phyloP scores from a whole-genome alignment of 805 yeast species.

The Helenozyma rhizophorensis region DNA sequence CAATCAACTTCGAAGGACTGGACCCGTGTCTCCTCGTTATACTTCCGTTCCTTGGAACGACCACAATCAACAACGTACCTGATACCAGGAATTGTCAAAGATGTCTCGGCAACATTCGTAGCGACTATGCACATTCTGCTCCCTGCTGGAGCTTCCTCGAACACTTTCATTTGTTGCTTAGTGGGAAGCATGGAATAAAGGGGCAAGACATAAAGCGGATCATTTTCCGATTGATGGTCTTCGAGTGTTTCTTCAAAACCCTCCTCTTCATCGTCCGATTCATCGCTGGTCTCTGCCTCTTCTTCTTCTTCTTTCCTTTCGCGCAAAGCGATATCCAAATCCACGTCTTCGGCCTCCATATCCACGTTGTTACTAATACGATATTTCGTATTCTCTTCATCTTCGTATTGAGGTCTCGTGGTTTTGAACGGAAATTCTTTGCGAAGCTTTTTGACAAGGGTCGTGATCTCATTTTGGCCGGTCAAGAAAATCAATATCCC shows the following conservation, averaged over 20 bases:
- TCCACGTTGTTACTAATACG: slow-evolving; percentile 59
- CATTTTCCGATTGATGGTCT: slow-evolving; percentile 64
- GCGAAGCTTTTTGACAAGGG: slow-evolving; percentile 65
- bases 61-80: slow-evolving; percentile 95
- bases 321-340: slow-evolving; percentile 50
- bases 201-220: slow-evolving; percentile 88
- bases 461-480: slow-evolving; percentile 87
- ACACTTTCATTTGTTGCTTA: slow-evolving; percentile 89
- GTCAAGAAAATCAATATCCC: slow-evolving; percentile 89
- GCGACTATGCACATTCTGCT: slow-evolving; percentile 89
- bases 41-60: slow-evolving; percentile 82
- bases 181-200: slow-evolving; percentile 92
- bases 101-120: slow-evolving; percentile 97
- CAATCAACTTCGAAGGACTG: slow-evolving; percentile 89
- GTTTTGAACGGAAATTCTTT: slow-evolving; percentile 57
- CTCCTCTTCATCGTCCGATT: slow-evolving; percentile 47
- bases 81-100: slow-evolving; percentile 93
- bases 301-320: slow-evolving; percentile 29
- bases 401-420: slow-evolving; percentile 16
- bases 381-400: slow-evolving; percentile 30
- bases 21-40: slow-evolving; percentile 78
- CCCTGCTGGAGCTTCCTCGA: slow-evolving; percentile 79
- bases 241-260: slow-evolving; percentile 71
- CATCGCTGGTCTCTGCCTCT: slow-evolving; percentile 47
- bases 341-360: slow-evolving; percentile 85